A percentile compares a stretch with the other conserved stretches of the same genome.
Conservation (phyloP, 176 grass and related monocot genomes). For the Hordeum marinum region DNA sequence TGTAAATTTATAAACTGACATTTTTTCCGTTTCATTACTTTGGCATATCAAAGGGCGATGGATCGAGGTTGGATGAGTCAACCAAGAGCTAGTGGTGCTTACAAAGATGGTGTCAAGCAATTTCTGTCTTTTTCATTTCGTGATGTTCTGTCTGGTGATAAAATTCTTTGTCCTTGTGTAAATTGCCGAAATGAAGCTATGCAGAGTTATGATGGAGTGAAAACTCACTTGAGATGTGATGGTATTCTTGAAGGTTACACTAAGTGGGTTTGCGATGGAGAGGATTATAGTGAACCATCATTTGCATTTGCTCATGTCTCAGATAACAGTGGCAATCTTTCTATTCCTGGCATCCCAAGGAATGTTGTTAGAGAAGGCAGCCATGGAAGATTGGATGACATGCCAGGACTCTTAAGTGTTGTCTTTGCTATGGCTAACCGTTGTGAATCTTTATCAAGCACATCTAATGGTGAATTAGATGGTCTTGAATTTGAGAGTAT, state of each 20-base stretch:
- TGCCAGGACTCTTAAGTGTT: not conserved
- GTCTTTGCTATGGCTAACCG: not conserved
- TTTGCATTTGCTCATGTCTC: not conserved
- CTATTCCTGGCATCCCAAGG: not conserved
- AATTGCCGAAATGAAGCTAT: not conserved
- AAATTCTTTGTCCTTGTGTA: not conserved
- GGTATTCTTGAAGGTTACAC: constrained; percentile 11
- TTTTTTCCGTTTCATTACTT: no score
- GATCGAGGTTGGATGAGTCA: not conserved
- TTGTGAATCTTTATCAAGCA: not conserved
- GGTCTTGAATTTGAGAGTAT: not conserved
- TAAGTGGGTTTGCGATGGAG: not conserved
- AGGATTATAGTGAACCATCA: not conserved
- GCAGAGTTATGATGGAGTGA: not conserved
- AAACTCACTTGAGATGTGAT: not conserved
- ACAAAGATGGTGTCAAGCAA: not conserved
- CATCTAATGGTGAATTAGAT: not conserved
- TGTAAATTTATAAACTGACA: no score
- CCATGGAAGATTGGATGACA: not conserved
- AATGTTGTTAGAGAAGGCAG: not conserved
- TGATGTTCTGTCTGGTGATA: not conserved
- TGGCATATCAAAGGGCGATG: not conserved
- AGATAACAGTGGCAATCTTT: not conserved
- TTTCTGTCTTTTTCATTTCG: constrained; percentile 13
- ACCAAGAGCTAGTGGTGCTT: not conserved